Evolutionary conservation across 306 rosid genomes (phyloP), one percentile per base, ranked within the genome.

Genomic region (Trichosanthes cucumerina): DNA sequence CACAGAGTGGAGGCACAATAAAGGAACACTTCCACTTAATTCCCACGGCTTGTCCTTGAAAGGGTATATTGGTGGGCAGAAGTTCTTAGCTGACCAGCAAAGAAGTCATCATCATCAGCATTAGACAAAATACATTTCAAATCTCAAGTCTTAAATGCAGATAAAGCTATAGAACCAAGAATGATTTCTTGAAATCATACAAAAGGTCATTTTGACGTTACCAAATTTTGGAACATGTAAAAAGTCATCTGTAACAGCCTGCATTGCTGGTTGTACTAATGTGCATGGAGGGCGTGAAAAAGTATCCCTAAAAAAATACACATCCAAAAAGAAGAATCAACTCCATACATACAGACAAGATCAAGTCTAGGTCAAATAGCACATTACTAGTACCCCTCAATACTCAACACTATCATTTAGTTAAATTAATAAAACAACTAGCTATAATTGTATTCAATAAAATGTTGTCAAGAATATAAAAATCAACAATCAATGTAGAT

Each of bases 1-100:
- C 80, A 94, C 93, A 80, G 96, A 83, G 81, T 92, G 92, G 79
- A 94, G 90, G 80, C 88, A 85, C 59, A 94, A 74, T 80, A 94
- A 77, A 90, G 98, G 96, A 77, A 85, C 87, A 63, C 86, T 91
- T 83, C 83, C 84, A 16, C 79, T 88, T 79, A 83, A 81, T 50
- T 90, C 97, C 96, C 91, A 89, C 77, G 79, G 88, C 84, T 88
- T 93, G 64, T 87, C 88, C 83, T 83, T 88, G 71, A 94, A 54
- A 81, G 98, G 98, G 86, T 89, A 94, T 89, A 94, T 94, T 47
- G 94, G 98, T 78, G 97, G 91, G 84, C 87, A 92, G 82, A 94
- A 94, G 83, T 87, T 81, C 81, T 84, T 89, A 79, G 90, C 98
- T 93, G 93, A 79, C 86, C 80, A 86, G 52, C 62, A 84, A 82